phyloP scores from a whole-genome alignment of 106 monocot genomes.

The Dactylorhiza incarnata region DNA sequence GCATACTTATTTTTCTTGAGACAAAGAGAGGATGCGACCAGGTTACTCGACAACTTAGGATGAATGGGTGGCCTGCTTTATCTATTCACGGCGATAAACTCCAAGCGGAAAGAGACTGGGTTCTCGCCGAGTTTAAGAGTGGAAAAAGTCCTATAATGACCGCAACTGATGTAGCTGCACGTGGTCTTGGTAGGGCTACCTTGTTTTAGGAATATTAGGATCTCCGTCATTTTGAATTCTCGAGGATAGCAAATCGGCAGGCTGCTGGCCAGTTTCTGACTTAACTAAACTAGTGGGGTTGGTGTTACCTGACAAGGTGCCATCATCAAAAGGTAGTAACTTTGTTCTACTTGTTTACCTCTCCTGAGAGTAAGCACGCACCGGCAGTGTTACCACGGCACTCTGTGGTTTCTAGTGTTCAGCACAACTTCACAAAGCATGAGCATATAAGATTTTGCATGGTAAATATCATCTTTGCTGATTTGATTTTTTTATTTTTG shows the following conservation, averaged over 20 bases:
- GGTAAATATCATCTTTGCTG: not conserved
- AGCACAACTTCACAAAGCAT: conserved; percentile 5
- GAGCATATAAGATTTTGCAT: not conserved
- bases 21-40: conserved; percentile 97
- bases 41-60: conserved; percentile 86
- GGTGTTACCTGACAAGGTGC: conserved; percentile 49
- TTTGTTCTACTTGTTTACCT: conserved; percentile 45
- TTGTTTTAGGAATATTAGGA: conserved; percentile 46
- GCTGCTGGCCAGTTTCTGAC: conserved; percentile 76
- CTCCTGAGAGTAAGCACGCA: conserved; percentile 36
- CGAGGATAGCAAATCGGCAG: conserved; percentile 55
- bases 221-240: conserved; percentile 23
- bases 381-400: conserved; percentile 58
- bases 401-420: conserved; percentile 12
- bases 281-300: conserved; percentile 48
- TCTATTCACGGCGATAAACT: conserved; percentile 98
- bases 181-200: conserved; percentile 95
- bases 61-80: conserved; percentile 93
- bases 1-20: conserved; percentile 84
- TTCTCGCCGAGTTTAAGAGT: conserved; percentile 83
- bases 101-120: conserved; percentile 96
- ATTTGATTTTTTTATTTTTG: not conserved
- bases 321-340: conserved; percentile 59
- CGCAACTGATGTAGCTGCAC: conserved; percentile 98
- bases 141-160: conserved; percentile 95